Evolutionary conservation across 2,329 filamentous ascomycete genomes (phyloP).

Genomic region (Colletotrichum cuscutae): DNA sequence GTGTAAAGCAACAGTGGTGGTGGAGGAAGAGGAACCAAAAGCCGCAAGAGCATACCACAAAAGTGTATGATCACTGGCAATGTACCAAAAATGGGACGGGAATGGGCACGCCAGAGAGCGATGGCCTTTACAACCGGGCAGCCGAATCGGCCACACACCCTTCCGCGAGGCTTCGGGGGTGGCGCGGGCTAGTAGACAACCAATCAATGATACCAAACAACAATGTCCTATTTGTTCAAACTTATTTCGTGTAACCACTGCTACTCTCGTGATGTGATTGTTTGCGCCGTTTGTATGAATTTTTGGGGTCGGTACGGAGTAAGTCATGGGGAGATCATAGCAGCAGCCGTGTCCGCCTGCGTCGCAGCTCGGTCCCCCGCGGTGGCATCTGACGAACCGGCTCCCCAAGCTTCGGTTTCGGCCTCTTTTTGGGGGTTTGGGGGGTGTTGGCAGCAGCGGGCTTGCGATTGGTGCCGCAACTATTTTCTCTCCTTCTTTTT

Average conservation of each 20-base stretch:
- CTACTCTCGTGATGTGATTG: neutral
- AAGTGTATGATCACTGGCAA: slow-evolving; percentile 21
- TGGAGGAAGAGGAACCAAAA: neutral
- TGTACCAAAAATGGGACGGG: slow-evolving; percentile 19
- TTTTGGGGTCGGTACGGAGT: no score
- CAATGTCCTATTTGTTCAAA: slow-evolving; percentile 18
- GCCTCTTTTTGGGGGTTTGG: neutral
- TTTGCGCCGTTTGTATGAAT: neutral
- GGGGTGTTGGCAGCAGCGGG: no score
- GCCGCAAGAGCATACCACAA: neutral
- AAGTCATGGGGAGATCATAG: neutral
- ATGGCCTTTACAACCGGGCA: neutral
- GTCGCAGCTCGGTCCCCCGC: neutral
- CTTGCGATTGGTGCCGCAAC: neutral
- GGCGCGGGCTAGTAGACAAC: slow-evolving; percentile 15
- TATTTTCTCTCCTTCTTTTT: no score
- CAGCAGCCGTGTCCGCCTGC: neutral
- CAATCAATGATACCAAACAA: slow-evolving; percentile 31
- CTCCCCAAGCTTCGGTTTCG: neutral
- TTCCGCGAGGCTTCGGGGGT: slow-evolving; percentile 5
- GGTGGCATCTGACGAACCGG: neutral
- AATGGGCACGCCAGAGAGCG: slow-evolving; percentile 11
- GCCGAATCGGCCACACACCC: slow-evolving; percentile 14
- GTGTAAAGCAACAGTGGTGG: slow-evolving; percentile 9
- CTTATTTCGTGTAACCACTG: neutral